A percentile compares a stretch with the other conserved stretches of the same genome.
These are phyloP conservation scores for Phialophora expanda DNA, from an alignment of 2,329 filamentous ascomycete species.

Conservation along the genomic window DNA sequence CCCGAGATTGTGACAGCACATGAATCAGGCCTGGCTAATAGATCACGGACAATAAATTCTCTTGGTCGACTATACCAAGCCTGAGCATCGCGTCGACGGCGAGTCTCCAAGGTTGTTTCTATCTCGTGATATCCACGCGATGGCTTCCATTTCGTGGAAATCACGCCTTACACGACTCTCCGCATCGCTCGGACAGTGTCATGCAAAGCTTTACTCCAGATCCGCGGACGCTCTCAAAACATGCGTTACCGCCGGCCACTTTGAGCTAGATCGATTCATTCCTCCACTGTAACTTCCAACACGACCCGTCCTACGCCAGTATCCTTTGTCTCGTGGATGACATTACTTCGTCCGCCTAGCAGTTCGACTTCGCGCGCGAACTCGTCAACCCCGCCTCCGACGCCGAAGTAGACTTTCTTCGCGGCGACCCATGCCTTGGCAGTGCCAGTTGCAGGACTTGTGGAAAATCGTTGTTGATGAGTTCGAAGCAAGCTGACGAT, in stretches of 20 bases:
- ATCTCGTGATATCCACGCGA: not conserved
- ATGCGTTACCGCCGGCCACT: not conserved
- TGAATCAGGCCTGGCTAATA: not conserved
- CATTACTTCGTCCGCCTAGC: conserved; percentile 34
- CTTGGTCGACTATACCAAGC: not conserved
- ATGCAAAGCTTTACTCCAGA: not conserved
- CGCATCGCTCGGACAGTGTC: not conserved
- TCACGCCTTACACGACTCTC: not conserved
- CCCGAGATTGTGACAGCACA: not conserved
- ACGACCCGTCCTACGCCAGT: conserved; percentile 54
- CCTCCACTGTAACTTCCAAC: conserved; percentile 44
- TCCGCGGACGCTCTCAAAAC: not conserved
- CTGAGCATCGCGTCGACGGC: not conserved
- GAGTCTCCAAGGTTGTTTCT: not conserved
- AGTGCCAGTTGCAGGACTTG: not conserved
- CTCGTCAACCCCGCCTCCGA: conserved; percentile 68
- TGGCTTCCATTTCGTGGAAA: not conserved
- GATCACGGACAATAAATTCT: not conserved
- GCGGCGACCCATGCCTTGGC: conserved; percentile 63
- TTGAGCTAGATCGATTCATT: not conserved
- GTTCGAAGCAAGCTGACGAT: conserved; percentile 57
- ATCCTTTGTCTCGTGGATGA: conserved; percentile 47
- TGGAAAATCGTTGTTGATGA: conserved; percentile 14
- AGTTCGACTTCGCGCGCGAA: conserved; percentile 49
- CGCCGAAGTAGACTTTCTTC: conserved; percentile 70